Base-by-base conservation (phyloP, 2,329 filamentous ascomycete genomes). In the Fonsecaea pugnacius region DNA sequence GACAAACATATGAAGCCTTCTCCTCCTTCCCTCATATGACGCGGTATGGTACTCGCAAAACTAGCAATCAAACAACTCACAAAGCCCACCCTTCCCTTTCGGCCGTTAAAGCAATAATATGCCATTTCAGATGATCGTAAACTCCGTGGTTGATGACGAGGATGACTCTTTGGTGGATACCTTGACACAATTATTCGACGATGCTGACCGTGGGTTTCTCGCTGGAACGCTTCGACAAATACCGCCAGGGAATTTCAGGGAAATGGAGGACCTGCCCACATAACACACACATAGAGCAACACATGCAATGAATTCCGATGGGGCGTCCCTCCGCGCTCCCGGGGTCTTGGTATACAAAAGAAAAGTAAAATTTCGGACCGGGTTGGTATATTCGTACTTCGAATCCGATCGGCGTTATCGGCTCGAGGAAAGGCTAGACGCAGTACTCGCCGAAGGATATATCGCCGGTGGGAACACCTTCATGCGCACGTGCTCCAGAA, bases 401-500 rank as follows among this genome's bases (percentile, higher is more conserved):
- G 46, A 35, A 12, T 46, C 24, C 3, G 16, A 35, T 30, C 2
- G 55, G 43, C 24, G 36, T 51, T 43, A 65, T 59, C 67, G 67
- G 55, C 55, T 66, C 40, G 65, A 67, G 53, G 62, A 67, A 52
- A 66, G 64, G 43, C 65, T 68, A 38, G 67, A 43, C 18, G 52
- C 59, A 35, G 64, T 69, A 30, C 48, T 63, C 2, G 58, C 43
- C 16, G 62, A 35, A 40, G 65, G 56, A 21, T 64, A 65, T 8
- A 27, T 56, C 30, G 61, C 8, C 10, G 63, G 24, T 3, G 66
- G 64, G 58, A 80, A 80, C 16, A 80, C 76, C 62, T 76, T 78
- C 12, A 73, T 69, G 33, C 80, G 78, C 57, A 84, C 82, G 58
- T 83, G 79, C 48, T 80, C 77, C 14, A 97, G 82, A 64, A 97